Percentiles rank a stretch among this genome's conserved stretches.
phyloP scores from a whole-genome alignment of 176 grass and related monocot genomes.

The Otatea glauca region DNA sequence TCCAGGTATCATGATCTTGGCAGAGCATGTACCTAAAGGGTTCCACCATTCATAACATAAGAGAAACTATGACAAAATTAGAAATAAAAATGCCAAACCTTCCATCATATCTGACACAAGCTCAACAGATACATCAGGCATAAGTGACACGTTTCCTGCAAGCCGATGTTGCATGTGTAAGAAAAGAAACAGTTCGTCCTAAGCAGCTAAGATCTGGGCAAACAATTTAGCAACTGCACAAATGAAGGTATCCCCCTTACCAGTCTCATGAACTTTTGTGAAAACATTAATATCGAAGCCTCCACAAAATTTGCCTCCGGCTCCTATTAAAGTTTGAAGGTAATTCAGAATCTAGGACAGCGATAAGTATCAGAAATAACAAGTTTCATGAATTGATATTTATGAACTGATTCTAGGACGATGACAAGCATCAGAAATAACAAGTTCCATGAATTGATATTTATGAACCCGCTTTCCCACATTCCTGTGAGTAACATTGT shows the following conservation, averaged over 20 bases:
- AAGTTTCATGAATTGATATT: not conserved
- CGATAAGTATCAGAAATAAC: not conserved
- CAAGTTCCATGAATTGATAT: too few relatives aligned
- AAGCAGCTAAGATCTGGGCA: not conserved
- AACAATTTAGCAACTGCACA: not conserved
- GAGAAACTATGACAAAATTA: conserved; percentile 26
- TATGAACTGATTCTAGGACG: not conserved
- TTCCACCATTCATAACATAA: not conserved
- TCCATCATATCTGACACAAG: conserved; percentile 84
- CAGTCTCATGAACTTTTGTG: conserved; percentile 71
- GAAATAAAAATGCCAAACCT: conserved; percentile 47
- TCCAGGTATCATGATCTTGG: conserved; percentile 14
- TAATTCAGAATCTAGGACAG: conserved; percentile 37
- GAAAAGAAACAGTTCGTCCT: not conserved
- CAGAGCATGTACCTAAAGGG: not conserved
- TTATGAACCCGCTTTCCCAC: not conserved
- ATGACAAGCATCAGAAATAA: not conserved
- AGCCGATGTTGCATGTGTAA: conserved; percentile 24
- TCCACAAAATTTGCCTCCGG: conserved; percentile 76
- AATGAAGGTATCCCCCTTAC: conserved; percentile 43
- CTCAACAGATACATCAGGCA: conserved; percentile 86
- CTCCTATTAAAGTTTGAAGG: conserved; percentile 48
- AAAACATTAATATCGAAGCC: conserved; percentile 98
- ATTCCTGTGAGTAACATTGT: not conserved
- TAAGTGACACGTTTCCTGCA: conserved; percentile 67